These are phyloP conservation scores for Fraxinus platypoda DNA, from an alignment of 305 asterid species.

Conservation along the genomic window DNA sequence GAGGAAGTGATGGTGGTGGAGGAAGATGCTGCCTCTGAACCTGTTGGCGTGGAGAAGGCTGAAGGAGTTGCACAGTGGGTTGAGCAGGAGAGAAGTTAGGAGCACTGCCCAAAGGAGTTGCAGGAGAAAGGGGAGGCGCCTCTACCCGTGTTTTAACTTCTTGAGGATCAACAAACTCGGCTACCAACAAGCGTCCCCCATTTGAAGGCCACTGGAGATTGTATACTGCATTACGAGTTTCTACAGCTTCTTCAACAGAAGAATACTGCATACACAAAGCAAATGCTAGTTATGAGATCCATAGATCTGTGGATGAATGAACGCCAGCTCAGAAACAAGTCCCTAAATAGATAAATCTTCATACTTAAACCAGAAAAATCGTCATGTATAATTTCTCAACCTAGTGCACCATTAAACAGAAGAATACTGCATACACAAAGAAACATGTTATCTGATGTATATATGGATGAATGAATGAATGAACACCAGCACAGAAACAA, in stretches of 20 bases:
- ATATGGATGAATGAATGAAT: background rate
- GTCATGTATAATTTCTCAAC: background rate
- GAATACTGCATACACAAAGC: slow-evolving; percentile 56
- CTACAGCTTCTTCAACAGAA: slow-evolving; percentile 77
- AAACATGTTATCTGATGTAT: background rate
- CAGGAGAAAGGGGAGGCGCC: slow-evolving; percentile 54
- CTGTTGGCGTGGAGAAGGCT: slow-evolving; percentile 56
- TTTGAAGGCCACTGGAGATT: slow-evolving; percentile 87
- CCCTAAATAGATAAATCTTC: background rate
- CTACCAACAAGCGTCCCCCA: slow-evolving; percentile 72
- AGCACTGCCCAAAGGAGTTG: slow-evolving; percentile 36
- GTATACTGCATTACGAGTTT: slow-evolving; percentile 82
- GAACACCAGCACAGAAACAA: slow-evolving; percentile 2
- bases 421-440: slow-evolving; percentile 55
- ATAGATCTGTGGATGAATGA: background rate
- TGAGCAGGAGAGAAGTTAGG: slow-evolving; percentile 24
- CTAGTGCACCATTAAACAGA: slow-evolving; percentile 30
- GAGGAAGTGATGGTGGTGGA: slow-evolving; percentile 41
- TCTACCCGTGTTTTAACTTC: slow-evolving; percentile 65
- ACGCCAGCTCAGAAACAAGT: background rate
- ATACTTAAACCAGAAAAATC: background rate
- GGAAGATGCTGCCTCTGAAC: slow-evolving; percentile 43
- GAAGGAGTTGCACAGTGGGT: slow-evolving; percentile 36
- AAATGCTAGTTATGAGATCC: background rate
- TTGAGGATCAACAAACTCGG: slow-evolving; percentile 76